Conservation (phyloP, 371 early-diverging fungal genomes). For the Mortierella sp. region DNA sequence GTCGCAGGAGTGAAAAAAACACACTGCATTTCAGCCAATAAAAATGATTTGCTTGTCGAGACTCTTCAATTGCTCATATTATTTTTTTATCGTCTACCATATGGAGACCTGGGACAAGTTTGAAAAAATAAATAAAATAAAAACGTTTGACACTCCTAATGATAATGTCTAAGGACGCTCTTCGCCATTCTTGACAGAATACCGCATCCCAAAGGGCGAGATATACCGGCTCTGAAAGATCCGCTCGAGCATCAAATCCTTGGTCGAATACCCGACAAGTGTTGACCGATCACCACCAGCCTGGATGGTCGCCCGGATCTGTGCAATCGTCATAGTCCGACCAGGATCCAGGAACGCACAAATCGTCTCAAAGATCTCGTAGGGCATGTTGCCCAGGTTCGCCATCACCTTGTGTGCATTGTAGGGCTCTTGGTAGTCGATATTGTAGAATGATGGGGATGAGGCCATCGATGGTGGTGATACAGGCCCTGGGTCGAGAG, state of each 20-base stretch:
- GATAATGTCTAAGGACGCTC: too few relatives aligned
- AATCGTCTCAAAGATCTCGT: conserved; percentile 51
- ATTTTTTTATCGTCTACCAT: too few relatives aligned
- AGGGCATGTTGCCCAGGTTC: conserved; percentile 47
- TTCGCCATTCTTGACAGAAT: conserved; percentile 28
- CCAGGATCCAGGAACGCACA: conserved; percentile 47
- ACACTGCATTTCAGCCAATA: too few relatives aligned
- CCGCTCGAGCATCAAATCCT: conserved; percentile 34
- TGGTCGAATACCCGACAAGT: conserved; percentile 21
- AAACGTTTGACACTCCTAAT: too few relatives aligned
- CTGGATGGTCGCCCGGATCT: conserved; percentile 41
- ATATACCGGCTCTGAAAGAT: conserved; percentile 38
- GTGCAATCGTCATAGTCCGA: conserved; percentile 35
- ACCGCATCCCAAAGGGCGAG: conserved; percentile 36
- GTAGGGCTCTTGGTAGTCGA: conserved; percentile 18
- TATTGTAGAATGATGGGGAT: too few relatives aligned
- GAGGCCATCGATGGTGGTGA: conserved; percentile 3
- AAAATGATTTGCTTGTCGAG: too few relatives aligned
- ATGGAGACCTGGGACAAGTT: too few relatives aligned
- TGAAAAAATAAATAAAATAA: too few relatives aligned
- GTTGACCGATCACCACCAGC: conserved; percentile 28
- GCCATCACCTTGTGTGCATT: conserved; percentile 43
- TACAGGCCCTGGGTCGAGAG: background rate
- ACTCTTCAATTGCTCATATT: too few relatives aligned
- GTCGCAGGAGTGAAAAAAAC: too few relatives aligned